Evolutionary conservation across 2,329 filamentous ascomycete species (phyloP).

Genomic region (Fusarium temperatum): DNA sequence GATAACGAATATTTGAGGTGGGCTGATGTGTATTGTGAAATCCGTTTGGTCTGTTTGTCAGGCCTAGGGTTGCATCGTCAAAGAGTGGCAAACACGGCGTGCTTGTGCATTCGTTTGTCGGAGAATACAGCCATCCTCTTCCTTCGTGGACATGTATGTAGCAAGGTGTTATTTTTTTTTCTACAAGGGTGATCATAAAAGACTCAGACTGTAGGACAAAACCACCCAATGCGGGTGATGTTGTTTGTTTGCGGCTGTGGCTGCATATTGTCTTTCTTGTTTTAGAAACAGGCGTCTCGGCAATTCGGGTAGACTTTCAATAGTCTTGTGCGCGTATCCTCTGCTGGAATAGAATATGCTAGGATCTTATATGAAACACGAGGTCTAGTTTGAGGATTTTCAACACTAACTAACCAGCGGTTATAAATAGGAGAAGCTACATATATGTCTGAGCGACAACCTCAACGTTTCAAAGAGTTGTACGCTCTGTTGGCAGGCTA

Average conservation of each 20-base stretch:
- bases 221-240: not conserved
- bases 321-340: conserved; percentile 17
- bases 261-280: conserved; percentile 1
- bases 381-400: conserved; percentile 9
- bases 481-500: not conserved
- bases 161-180: not conserved
- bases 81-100: conserved; percentile 22
- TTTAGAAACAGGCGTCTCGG: conserved; percentile 14
- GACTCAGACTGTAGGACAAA: conserved; percentile 4
- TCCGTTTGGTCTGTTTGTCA: conserved; percentile 7
- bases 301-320: conserved; percentile 20
- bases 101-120: not conserved
- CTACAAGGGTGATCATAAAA: not conserved
- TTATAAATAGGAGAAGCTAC: conserved; percentile 24
- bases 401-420: conserved; percentile 4
- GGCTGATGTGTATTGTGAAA: not conserved
- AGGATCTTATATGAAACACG: conserved; percentile 27
- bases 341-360: conserved; percentile 2
- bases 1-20: conserved; percentile 14
- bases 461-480: not conserved
- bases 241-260: conserved; percentile 28
- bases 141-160: not conserved
- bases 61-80: conserved; percentile 11
- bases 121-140: conserved; percentile 21
- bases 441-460: not conserved